Evolutionary conservation across 2,329 filamentous ascomycete species (phyloP), one percentile per base, ranked within the genome.

Genomic region (Xylariaceae sp.): DNA sequence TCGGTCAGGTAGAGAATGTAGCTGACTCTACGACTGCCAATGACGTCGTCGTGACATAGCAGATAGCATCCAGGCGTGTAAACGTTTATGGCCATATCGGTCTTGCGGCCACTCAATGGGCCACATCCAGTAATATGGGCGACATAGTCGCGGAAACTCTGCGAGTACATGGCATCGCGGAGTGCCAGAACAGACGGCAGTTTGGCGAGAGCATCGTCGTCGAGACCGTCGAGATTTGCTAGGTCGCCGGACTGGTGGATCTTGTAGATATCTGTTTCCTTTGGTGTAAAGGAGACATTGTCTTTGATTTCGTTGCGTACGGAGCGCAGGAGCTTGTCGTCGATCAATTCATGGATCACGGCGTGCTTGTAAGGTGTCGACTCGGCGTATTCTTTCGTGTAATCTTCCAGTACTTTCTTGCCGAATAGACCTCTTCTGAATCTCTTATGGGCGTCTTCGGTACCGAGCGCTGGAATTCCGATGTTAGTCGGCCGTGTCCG

Each of bases 221-320:
- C 90, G 41, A 99, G 82, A 19, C 94, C 94, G 71, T 97, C 93
- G 53, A 99, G 84, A 73, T 99, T 99, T 43, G 94, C 94, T 33
- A 99, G 81, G 70, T 99, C 94, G 60, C 94, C 94, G 5, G 93
- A 97, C 76, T 99, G 94, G 79, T 97, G 92, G 67, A 99, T 97
- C 74, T 95, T 96, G 82, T 99, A 99, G 64, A 99, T 99, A 71
- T 99, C 94, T 44, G 94, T 99, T 73, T 99, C 94, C 72, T 99
- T 99, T 63, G 92, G 92, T 12, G 94, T 97, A 75, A 99, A 99
- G 61, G 89, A 86, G 61, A 99, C 89, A 67, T 96, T 92, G 61
- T 88, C 80, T 71, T 87, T 87, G 71, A 97, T 93, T 75, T 99
- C 94, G 65, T 81, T 75, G 67, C 94, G 91, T 54, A 99, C 94